Base-by-base conservation (phyloP, 352 stramenopile species). In the Pythium coloratum region DNA sequence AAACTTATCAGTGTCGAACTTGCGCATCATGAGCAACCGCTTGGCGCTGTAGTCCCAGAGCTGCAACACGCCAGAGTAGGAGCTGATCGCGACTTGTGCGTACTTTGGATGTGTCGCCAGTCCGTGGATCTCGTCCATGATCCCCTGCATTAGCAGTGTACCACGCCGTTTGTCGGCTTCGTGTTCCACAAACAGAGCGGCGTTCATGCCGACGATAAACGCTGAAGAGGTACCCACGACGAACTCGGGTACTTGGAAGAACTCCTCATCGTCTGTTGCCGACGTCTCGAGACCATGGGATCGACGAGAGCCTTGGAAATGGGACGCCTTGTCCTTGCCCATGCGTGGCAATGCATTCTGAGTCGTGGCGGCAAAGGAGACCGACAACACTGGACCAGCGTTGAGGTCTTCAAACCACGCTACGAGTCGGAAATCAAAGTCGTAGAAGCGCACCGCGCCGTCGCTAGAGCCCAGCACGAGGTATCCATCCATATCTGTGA, bases 351-450 rank as follows among this genome's bases (percentile, higher is more conserved):
- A 38, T 5, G 62, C 49, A 36, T n/a, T 53, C 2, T 30, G 72
- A 62, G 46, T 69, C 34, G 57, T 69, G 30, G 55, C 60, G 0
- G 83, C 75, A 66, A 98, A 98, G 14, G 91, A 98, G 16, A 98
- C 76, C 34, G 86, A 95, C 6, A 76, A 92, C 53, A 98, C 79
- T 0, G 89, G 73, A 0, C 94, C 94, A 33, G 92, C 92, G 57
- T 95, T 92, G 36, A 98, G 82, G 62, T 98, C 93, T 70, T 98
- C 94, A 60, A 96, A 98, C 92, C 93, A 98, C 14, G 93, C 89
- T 28, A 97, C 81, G 18, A 98, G 81, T 30, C 94, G 87, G 50
- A 98, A 96, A 55, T 95, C 89, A 72, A 96, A 95, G 76, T 98
- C 93, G 67, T 97, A 98, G 71, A 98, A 97, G 7, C 94, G 86